These are phyloP conservation scores for Taphrina pruni DNA, from an alignment of 1,139 yeast genomes.

Conservation along the genomic window DNA sequence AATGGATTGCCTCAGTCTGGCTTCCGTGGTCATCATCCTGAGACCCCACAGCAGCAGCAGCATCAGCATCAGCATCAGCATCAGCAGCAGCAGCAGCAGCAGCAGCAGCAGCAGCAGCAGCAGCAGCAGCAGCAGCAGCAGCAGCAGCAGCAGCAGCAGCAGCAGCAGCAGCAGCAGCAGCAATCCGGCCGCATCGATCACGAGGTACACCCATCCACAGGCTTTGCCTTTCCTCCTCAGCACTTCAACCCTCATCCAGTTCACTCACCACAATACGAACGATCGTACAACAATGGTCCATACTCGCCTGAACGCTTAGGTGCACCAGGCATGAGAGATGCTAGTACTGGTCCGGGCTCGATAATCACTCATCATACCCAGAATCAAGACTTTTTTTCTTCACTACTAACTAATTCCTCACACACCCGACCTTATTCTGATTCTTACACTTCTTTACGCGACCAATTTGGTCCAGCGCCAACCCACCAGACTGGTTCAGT, in stretches of 20 bases:
- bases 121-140: too few species aligned
- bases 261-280: conserved; percentile 2
- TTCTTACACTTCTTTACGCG: not conserved
- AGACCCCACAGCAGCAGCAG: not conserved
- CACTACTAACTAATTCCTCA: conserved; percentile 16
- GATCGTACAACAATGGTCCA: conserved; percentile 3
- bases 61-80: not conserved
- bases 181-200: not conserved
- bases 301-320: not conserved
- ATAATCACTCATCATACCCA: conserved; percentile 34
- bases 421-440: conserved; percentile 1
- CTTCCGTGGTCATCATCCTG: conserved; percentile 3
- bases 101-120: not conserved
- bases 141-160: too few species aligned
- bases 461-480: not conserved
- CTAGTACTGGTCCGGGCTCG: not conserved
- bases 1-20: not conserved
- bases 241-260: not conserved
- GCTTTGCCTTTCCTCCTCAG: conserved; percentile 8
- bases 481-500: not conserved
- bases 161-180: not conserved
- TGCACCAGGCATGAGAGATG: conserved; percentile 30
- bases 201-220: not conserved
- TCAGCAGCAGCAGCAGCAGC: not conserved
- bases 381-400: conserved; percentile 38